These are phyloP conservation scores for Annulohypoxylon truncatum DNA, from an alignment of 2,329 filamentous ascomycete genomes.

Conservation along the genomic window DNA sequence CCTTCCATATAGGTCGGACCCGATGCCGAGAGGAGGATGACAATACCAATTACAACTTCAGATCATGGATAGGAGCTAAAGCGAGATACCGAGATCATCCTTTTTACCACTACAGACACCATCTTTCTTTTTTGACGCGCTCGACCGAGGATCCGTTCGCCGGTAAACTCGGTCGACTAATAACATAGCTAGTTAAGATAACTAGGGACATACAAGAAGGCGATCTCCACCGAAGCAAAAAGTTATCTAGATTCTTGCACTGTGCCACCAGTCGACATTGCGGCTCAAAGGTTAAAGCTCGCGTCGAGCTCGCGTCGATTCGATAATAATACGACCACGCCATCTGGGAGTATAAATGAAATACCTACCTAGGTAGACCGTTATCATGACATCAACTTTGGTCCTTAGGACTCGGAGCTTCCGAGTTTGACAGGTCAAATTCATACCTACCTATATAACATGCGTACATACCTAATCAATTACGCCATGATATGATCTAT, in stretches of 20 bases:
- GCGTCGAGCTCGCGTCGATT: conserved; percentile 13
- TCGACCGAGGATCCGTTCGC: conserved; percentile 1
- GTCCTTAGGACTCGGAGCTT: conserved; percentile 10
- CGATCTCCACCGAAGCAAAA: not conserved
- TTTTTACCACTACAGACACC: conserved; percentile 12
- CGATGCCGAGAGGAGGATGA: conserved; percentile 22
- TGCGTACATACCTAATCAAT: not conserved
- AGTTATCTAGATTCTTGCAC: conserved; percentile 16
- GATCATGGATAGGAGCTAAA: conserved; percentile 13
- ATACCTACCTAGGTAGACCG: conserved; percentile 3
- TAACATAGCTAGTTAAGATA: not conserved
- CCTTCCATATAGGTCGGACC: conserved; percentile 35
- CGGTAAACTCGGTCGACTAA: not conserved
- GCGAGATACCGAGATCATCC: conserved; percentile 25
- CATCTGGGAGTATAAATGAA: conserved; percentile 8
- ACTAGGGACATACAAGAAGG: not conserved
- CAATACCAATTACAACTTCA: conserved; percentile 9
- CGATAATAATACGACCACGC: conserved; percentile 21
- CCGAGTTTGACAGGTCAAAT: not conserved
- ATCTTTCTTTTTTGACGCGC: not conserved
- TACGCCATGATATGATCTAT: conserved; percentile 5
- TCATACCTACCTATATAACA: not conserved
- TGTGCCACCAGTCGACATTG: conserved; percentile 17
- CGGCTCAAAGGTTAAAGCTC: conserved; percentile 24
- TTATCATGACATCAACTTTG: conserved; percentile 17